Conservation (phyloP, 371 early-diverging fungal genomes). For the Mucor lusitanicus region DNA sequence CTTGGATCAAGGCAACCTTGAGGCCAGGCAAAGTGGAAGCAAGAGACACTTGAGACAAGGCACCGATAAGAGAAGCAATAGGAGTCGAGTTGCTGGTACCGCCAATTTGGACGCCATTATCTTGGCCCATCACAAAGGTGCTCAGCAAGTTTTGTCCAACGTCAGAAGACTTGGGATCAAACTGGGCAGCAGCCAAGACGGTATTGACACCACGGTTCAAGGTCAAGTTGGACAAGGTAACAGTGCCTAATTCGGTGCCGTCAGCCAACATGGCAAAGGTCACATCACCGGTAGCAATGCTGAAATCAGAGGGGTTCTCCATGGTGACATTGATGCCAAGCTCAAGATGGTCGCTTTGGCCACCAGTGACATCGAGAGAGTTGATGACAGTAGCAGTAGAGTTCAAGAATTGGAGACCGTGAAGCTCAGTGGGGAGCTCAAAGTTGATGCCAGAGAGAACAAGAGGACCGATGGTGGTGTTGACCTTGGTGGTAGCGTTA, state of each 20-base stretch:
- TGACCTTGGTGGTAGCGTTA: conserved; percentile 52
- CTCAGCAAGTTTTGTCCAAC: conserved; percentile 54
- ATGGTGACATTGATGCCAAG: conserved; percentile 58
- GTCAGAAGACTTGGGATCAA: conserved; percentile 51
- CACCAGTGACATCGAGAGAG: conserved; percentile 62
- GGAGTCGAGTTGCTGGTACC: conserved; percentile 50
- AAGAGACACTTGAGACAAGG: conserved; percentile 48
- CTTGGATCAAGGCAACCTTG: conserved; percentile 48
- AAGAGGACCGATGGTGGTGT: conserved; percentile 63
- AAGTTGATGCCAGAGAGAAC: conserved; percentile 59
- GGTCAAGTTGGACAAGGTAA: conserved; percentile 46
- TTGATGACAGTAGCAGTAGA: conserved; percentile 59
- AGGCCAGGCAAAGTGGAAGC: conserved; percentile 56
- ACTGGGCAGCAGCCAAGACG: conserved; percentile 45
- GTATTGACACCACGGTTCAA: conserved; percentile 54
- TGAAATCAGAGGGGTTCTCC: conserved; percentile 61
- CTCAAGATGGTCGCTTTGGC: conserved; percentile 46
- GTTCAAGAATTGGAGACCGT: conserved; percentile 65
- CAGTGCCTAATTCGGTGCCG: conserved; percentile 47
- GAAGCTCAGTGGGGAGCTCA: conserved; percentile 51
- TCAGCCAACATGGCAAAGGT: conserved; percentile 47
- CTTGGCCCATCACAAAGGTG: conserved; percentile 57
- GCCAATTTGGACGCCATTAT: conserved; percentile 49
- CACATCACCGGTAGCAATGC: conserved; percentile 59
- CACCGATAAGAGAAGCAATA: conserved; percentile 48